Conservation (phyloP, 805 yeast genomes). For the Metschnikowia cerradonensis region DNA sequence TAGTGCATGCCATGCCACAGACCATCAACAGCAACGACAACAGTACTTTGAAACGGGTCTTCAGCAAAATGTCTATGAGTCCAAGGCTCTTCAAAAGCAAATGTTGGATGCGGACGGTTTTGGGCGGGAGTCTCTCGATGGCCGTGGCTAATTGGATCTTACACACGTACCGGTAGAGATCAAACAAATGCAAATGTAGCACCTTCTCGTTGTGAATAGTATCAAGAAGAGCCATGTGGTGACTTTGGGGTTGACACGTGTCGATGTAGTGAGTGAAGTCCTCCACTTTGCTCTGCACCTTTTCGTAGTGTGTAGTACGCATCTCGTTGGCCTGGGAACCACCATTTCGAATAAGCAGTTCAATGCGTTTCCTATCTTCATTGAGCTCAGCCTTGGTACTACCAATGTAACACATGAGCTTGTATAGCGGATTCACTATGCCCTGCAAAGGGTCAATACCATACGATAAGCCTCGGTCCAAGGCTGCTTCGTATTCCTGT, state of each 20-base stretch:
- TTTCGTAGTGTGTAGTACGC: slow-evolving; percentile 10
- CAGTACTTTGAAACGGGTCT: slow-evolving; percentile 13
- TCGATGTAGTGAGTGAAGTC: slow-evolving; percentile 6
- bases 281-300: slow-evolving; percentile 2
- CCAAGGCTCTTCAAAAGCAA: slow-evolving; percentile 11
- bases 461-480: slow-evolving; percentile 11
- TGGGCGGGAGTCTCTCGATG: slow-evolving; percentile 11
- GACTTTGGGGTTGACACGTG: slow-evolving; percentile 10
- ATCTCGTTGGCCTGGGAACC: not conserved
- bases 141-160: slow-evolving; percentile 13
- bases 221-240: slow-evolving; percentile 11
- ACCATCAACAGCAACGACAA: slow-evolving; percentile 21
- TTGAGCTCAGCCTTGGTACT: slow-evolving; percentile 11
- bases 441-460: slow-evolving; percentile 21
- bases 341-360: not conserved
- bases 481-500: slow-evolving; percentile 14
- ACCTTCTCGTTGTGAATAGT: slow-evolving; percentile 7
- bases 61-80: slow-evolving; percentile 11
- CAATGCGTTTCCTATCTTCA: slow-evolving; percentile 5
- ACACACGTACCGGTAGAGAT: slow-evolving; percentile 14
- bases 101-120: slow-evolving; percentile 10
- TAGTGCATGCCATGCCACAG: slow-evolving; percentile 31
- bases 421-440: slow-evolving; percentile 15
- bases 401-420: slow-evolving; percentile 15
- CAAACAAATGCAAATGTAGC: slow-evolving; percentile 15